These are phyloP conservation scores for Aspergillus sclerotialis DNA, from an alignment of 2,329 filamentous ascomycete species.

Conservation along the genomic window DNA sequence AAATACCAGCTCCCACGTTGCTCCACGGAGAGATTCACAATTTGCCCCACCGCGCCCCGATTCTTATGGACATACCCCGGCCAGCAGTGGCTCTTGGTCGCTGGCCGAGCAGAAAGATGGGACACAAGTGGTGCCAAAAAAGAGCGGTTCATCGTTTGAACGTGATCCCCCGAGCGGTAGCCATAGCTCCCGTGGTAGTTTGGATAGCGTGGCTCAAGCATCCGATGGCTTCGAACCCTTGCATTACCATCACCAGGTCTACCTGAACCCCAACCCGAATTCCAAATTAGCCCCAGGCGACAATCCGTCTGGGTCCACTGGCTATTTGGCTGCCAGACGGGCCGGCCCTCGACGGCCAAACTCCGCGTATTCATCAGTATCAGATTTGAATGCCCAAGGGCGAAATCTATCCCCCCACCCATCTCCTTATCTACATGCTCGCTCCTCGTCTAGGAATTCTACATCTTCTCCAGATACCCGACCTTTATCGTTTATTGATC, in stretches of 20 bases:
- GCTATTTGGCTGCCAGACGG: constrained; percentile 53
- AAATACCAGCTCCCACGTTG: constrained; percentile 11
- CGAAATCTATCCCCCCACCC: constrained; percentile 50
- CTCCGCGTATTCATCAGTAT: constrained; percentile 69
- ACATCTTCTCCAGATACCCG: constrained; percentile 51
- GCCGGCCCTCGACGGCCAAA: constrained; percentile 56
- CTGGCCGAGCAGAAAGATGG: constrained; percentile 23
- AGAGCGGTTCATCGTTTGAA: constrained; percentile 19
- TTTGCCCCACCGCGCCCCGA: constrained; percentile 9
- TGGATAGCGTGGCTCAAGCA: constrained; percentile 26
- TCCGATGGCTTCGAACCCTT: constrained; percentile 40
- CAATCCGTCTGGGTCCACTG: constrained; percentile 46
- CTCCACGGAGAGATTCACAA: constrained; percentile 19
- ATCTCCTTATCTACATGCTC: constrained; percentile 41
- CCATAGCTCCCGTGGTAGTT: constrained; percentile 27
- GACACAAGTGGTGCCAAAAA: constrained; percentile 9
- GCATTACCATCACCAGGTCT: constrained; percentile 46
- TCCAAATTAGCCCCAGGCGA: constrained; percentile 34
- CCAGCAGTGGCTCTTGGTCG: constrained; percentile 31
- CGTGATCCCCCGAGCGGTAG: constrained; percentile 15
- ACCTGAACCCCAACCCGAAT: constrained; percentile 27
- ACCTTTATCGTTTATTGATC: constrained; percentile 55
- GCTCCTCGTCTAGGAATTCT: constrained; percentile 44
- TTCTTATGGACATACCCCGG: constrained; percentile 24
- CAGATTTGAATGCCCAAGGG: constrained; percentile 60